A percentile compares a stretch with the other conserved stretches of the same genome.
phyloP scores from a whole-genome alignment of 176 grass and related monocot genomes.

The Oryza punctata region DNA sequence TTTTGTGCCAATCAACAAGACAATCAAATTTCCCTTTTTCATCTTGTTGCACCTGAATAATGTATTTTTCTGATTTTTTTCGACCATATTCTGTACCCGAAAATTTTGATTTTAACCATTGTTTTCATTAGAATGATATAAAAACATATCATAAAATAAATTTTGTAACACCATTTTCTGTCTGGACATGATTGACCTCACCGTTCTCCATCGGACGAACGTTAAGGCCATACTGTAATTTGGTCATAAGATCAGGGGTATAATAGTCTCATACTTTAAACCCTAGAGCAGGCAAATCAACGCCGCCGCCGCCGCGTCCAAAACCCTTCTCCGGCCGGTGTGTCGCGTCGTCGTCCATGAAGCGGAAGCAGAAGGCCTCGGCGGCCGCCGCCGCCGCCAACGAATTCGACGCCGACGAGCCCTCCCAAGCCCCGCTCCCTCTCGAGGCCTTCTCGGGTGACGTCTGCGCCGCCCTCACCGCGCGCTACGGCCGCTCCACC shows the following conservation, averaged over 20 bases:
- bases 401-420: conserved; percentile 38
- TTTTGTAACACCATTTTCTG: neutral
- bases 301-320: neutral
- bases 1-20: too few species aligned
- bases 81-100: too few species aligned
- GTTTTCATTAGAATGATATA: too few species aligned
- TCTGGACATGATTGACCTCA: neutral
- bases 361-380: conserved; percentile 50
- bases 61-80: too few species aligned
- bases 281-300: conserved; percentile 8
- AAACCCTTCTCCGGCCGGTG: conserved; percentile 9
- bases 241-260: neutral
- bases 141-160: too few species aligned
- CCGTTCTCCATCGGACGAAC: neutral
- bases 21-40: too few species aligned
- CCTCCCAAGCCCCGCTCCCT: conserved; percentile 26
- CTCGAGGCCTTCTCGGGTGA: conserved; percentile 66
- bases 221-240: neutral
- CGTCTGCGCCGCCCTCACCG: conserved; percentile 68
- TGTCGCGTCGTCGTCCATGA: conserved; percentile 36
- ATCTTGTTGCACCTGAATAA: too few species aligned
- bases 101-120: too few species aligned
- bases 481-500: conserved; percentile 84
- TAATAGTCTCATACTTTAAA: conserved; percentile 8
- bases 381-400: conserved; percentile 24